Evolutionary conservation across 2,329 filamentous ascomycete species (phyloP).

Genomic region (Botrytis paeoniae): DNA sequence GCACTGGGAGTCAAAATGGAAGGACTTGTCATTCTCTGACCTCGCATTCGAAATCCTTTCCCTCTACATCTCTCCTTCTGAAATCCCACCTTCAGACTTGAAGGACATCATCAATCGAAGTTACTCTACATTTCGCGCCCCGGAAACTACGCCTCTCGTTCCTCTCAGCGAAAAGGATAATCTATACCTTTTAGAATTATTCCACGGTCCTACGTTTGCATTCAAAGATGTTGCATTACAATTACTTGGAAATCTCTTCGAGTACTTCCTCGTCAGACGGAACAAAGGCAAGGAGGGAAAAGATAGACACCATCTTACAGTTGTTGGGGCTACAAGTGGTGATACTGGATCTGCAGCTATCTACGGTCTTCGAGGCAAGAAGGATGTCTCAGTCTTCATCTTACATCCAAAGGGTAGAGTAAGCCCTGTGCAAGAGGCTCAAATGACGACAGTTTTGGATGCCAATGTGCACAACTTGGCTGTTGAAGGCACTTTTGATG

Average conservation of each 20-base stretch:
- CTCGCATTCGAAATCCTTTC: conserved; percentile 82
- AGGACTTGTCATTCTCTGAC: conserved; percentile 73
- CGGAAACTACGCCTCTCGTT: conserved; percentile 74
- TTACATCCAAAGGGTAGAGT: conserved; percentile 88
- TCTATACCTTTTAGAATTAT: conserved; percentile 85
- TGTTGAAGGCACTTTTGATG: conserved; percentile 88
- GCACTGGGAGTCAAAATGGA: conserved; percentile 69
- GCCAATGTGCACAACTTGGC: conserved; percentile 89
- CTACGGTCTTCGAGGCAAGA: conserved; percentile 90
- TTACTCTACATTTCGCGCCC: conserved; percentile 83
- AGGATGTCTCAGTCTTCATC: conserved; percentile 95
- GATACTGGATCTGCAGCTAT: conserved; percentile 95
- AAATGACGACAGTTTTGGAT: conserved; percentile 94
- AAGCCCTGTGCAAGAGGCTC: conserved; percentile 87
- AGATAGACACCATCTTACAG: conserved; percentile 71
- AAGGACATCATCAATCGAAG: conserved; percentile 79
- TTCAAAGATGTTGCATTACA: conserved; percentile 96
- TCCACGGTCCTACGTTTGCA: conserved; percentile 92
- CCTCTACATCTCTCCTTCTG: conserved; percentile 78
- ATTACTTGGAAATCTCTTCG: conserved; percentile 93
- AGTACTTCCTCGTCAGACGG: conserved; percentile 76
- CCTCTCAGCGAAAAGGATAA: conserved; percentile 70
- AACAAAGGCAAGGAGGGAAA: conserved; percentile 65
- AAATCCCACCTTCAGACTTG: conserved; percentile 79
- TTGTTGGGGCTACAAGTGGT: conserved; percentile 82